Evolutionary conservation across 306 rosid genomes (phyloP), one percentile per base, ranked within the genome.

Genomic region (Lotus japonicus): DNA sequence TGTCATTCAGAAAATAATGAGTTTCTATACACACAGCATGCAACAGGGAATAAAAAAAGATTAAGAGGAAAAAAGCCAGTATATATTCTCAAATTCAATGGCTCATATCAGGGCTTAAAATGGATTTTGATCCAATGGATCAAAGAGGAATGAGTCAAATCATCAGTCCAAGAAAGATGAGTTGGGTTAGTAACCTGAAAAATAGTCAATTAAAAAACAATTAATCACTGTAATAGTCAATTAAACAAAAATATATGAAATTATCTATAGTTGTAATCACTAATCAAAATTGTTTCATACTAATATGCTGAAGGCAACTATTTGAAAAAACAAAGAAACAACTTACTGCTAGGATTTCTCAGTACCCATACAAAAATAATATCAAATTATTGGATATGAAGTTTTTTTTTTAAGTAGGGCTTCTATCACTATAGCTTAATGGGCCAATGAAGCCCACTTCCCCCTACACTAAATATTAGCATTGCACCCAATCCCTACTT

Each of bases 11-110:
- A 71, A 57, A 64, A 74, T 56, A 41, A 69, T 11, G n/a, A 28
- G 52, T 10, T 68, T 68, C 46, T 80, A 86, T 84, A 39, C 79
- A 88, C 89, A 77, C 12, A 33, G 67, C 77, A 76, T 46, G 59
- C 79, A 48, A 44, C 52, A 4, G 68, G 63, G 65, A 54, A 49
- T 39, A 3, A 49, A 18, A 64, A 38, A 26, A 49, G 9, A 26
- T n/a, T 33, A 13, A 35, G 23, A 57, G 67, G 23, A 6, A 2
- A 6, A 16, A 58, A 10, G 14, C 73, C 71, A 67, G 64, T 60
- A 60, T 67, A 55, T 43, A 46, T 54, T 60, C 73, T 23, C 17
- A 11, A 77, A 75, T 52, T 50, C 62, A 62, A 66, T 56, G 13
- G 36, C 84, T 64, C 72, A 51, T 61, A 63, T 58, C 5, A 73